Conservation (phyloP, 176 grass and related monocot species). For the Hyparrhenia diplandra region DNA sequence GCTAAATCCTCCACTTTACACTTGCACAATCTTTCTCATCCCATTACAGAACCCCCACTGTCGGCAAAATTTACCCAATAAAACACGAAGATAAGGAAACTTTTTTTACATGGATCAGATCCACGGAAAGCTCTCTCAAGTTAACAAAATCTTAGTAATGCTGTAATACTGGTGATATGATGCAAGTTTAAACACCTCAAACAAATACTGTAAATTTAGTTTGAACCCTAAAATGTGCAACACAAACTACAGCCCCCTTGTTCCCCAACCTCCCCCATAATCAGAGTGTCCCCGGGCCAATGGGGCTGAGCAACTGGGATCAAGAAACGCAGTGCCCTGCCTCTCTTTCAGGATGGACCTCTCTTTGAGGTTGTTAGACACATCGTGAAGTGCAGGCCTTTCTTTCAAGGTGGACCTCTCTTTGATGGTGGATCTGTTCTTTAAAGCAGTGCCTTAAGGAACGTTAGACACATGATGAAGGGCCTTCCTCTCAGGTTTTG, state of each 20-base stretch:
- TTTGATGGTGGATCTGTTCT: too few relatives aligned
- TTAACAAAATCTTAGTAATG: background rate
- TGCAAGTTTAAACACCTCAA: constrained; percentile 3
- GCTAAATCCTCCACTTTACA: background rate
- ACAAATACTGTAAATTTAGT: background rate
- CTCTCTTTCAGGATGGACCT: too few relatives aligned
- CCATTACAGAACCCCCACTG: background rate
- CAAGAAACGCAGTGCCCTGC: background rate
- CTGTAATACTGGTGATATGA: background rate
- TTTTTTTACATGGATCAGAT: background rate
- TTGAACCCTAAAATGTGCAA: constrained; percentile 5
- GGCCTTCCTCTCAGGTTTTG: too few relatives aligned
- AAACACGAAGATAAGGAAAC: background rate
- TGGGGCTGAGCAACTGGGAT: background rate
- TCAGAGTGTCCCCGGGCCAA: background rate
- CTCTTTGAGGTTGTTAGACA: too few relatives aligned
- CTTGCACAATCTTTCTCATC: background rate
- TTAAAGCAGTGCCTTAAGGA: too few relatives aligned
- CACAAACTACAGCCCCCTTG: background rate
- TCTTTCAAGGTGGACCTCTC: too few relatives aligned
- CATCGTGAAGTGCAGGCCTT: too few relatives aligned
- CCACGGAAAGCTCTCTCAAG: background rate
- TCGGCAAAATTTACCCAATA: background rate
- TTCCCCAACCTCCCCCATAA: background rate
- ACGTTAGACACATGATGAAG: too few relatives aligned